Conservation (phyloP, 257 asterid genomes). For the Nicotiana obtusifolia region DNA sequence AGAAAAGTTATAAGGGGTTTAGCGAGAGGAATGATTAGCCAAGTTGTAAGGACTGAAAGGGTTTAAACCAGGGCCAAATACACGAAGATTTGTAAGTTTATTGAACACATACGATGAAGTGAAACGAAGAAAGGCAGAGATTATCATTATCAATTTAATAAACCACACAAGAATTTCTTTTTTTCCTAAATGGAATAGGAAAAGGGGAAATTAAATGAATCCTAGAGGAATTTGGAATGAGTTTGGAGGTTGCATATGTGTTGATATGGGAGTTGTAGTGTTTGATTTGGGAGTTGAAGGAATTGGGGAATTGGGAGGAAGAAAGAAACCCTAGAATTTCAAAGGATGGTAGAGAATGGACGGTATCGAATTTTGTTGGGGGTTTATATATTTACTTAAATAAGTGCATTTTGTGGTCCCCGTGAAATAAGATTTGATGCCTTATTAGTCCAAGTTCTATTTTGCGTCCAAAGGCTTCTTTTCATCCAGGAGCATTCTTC, state of each 20-base stretch:
- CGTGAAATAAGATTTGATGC: background rate
- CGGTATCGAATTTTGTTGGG: background rate
- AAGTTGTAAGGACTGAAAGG: conserved; percentile 78
- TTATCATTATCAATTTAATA: conserved; percentile 41
- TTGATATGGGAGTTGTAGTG: background rate
- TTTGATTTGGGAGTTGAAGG: background rate
- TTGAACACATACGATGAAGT: conserved; percentile 48
- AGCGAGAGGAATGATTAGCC: conserved; percentile 92
- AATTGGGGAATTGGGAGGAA: background rate
- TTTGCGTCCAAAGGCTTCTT: background rate
- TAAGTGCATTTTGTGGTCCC: background rate
- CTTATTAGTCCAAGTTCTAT: background rate
- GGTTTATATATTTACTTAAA: background rate
- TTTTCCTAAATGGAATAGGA: background rate
- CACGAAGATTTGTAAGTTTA: conserved; percentile 62
- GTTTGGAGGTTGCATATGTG: conserved; percentile 59
- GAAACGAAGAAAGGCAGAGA: conserved; percentile 28
- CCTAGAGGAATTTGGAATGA: conserved; percentile 15
- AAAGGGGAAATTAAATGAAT: conserved; percentile 10
- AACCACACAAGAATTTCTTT: background rate
- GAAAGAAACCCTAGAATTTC: conserved; percentile 16
- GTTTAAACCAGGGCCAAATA: conserved; percentile 93
- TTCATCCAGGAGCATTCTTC: too few relatives aligned
- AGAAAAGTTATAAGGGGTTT: conserved; percentile 29
- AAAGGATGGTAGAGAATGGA: background rate